Evolutionary conservation across 2,329 filamentous ascomycete genomes (phyloP).

Genomic region (Dendrostoma leiphaemia): DNA sequence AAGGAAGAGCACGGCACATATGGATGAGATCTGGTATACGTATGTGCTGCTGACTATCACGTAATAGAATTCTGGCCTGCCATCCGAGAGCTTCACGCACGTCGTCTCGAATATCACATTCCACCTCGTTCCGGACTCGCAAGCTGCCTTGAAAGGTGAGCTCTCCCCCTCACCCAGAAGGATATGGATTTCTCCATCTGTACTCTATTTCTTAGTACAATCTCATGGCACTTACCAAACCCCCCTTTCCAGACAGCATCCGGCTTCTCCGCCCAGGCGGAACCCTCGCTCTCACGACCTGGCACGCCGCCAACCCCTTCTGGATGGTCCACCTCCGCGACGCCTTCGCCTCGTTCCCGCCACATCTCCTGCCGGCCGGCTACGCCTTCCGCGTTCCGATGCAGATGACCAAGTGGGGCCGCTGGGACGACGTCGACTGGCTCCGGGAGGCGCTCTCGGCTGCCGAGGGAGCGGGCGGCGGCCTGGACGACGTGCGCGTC

Average conservation of each 20-base stretch:
- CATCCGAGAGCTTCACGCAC: conserved; percentile 24
- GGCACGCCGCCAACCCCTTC: conserved; percentile 28
- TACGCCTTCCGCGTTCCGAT: conserved; percentile 29
- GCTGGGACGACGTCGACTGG: conserved; percentile 40
- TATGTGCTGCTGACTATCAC: no score
- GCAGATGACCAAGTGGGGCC: conserved; percentile 37
- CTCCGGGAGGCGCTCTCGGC: conserved; percentile 33
- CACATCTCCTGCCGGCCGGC: conserved; percentile 32
- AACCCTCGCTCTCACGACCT: conserved; percentile 36
- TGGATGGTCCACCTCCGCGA: conserved; percentile 38
- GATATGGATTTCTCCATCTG: neutral
- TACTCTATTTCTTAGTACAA: neutral
- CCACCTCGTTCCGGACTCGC: conserved; percentile 27
- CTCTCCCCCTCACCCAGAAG: no score
- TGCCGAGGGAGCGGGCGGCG: conserved; percentile 26
- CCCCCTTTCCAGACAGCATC: conserved; percentile 30
- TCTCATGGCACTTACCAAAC: neutral
- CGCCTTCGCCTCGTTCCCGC: conserved; percentile 41
- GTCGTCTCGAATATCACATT: conserved; percentile 26
- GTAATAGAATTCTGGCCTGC: conserved; percentile 25
- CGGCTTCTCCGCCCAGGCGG: conserved; percentile 39
- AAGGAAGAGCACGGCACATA: no score
- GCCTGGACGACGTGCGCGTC: conserved; percentile 37
- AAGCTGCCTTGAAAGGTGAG: conserved; percentile 25
- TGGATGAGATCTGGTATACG: no score